Conservation (phyloP, 75 land plant genomes). For the Sequoiadendron giganteum region DNA sequence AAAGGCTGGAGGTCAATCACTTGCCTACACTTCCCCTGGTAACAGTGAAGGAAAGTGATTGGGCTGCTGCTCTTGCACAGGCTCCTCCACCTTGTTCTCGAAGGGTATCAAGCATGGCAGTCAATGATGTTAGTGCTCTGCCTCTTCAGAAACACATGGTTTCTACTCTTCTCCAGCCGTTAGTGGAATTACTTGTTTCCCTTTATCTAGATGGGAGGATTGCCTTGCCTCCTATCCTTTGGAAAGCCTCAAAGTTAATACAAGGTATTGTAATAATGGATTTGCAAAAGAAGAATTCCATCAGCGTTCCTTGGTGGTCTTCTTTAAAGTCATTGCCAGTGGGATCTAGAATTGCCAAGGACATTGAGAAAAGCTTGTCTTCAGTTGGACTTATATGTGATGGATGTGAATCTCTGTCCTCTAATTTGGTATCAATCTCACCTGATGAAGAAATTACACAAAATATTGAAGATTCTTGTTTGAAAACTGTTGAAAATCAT, state of each 20-base stretch:
- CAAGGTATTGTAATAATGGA: slow-evolving; percentile 32
- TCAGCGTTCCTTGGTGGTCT: slow-evolving; percentile 25
- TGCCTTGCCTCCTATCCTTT: slow-evolving; percentile 59
- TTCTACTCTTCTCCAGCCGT: slow-evolving; percentile 61
- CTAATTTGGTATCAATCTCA: not conserved
- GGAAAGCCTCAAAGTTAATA: slow-evolving; percentile 36
- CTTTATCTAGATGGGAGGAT: slow-evolving; percentile 65
- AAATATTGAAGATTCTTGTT: slow-evolving; percentile 10
- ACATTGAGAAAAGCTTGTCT: slow-evolving; percentile 38
- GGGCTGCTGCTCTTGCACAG: slow-evolving; percentile 75
- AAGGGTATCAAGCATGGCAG: slow-evolving; percentile 70
- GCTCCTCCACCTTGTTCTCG: slow-evolving; percentile 91
- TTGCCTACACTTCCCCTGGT: slow-evolving; percentile 56
- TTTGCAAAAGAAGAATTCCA: slow-evolving; percentile 27
- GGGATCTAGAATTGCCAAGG: slow-evolving; percentile 33
- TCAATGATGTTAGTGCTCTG: slow-evolving; percentile 51
- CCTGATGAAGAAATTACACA: slow-evolving; percentile 12
- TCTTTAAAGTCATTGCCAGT: slow-evolving; percentile 29
- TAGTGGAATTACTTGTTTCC: slow-evolving; percentile 58
- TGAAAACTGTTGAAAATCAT: slow-evolving; percentile 4
- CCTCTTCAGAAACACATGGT: slow-evolving; percentile 68
- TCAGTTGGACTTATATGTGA: slow-evolving; percentile 28
- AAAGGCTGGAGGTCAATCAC: slow-evolving; percentile 15
- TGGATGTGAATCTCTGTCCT: not conserved
- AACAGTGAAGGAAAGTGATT: slow-evolving; percentile 81